Evolutionary conservation across 805 yeast genomes (phyloP).

Genomic region (Schwanniomyces sp.): DNA sequence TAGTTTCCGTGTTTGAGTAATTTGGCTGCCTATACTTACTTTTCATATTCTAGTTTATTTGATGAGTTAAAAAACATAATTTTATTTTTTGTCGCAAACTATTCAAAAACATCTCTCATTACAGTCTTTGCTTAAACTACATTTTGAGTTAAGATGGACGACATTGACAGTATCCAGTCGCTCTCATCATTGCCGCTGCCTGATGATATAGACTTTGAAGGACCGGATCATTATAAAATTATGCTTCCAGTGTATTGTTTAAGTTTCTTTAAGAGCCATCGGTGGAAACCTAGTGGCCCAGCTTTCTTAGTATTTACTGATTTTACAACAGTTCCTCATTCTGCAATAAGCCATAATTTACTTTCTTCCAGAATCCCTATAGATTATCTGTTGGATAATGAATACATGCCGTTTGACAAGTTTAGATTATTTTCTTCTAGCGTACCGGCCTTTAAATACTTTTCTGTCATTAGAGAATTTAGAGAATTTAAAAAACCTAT

Average conservation of each 20-base stretch:
- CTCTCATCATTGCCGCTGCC: slow-evolving; percentile 6
- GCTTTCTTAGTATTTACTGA: slow-evolving; percentile 12
- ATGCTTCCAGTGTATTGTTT: slow-evolving; percentile 11
- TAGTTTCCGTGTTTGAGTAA: neutral
- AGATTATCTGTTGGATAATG: slow-evolving; percentile 3
- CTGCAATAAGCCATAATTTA: slow-evolving; percentile 4
- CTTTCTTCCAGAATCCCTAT: slow-evolving; percentile 2
- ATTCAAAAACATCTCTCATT: neutral
- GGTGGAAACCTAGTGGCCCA: slow-evolving; percentile 9
- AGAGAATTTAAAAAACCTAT: slow-evolving; percentile 1
- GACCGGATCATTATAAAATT: slow-evolving; percentile 4
- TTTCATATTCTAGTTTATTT: slow-evolving; percentile 3
- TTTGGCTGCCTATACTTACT: slow-evolving; percentile 5
- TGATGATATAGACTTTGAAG: slow-evolving; percentile 1
- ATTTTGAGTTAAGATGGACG: neutral
- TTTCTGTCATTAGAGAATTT: slow-evolving; percentile 3
- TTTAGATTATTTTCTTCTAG: slow-evolving; percentile 7
- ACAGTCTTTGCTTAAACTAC: neutral
- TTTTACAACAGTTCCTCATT: slow-evolving; percentile 7
- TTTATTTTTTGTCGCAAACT: neutral
- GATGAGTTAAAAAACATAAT: too few species aligned
- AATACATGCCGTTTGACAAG: neutral
- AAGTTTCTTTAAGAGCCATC: slow-evolving; percentile 6
- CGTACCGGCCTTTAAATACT: slow-evolving; percentile 5
- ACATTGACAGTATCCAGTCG: neutral